phyloP scores from a whole-genome alignment of 2,329 filamentous ascomycete genomes.

The Apiospora aurea region DNA sequence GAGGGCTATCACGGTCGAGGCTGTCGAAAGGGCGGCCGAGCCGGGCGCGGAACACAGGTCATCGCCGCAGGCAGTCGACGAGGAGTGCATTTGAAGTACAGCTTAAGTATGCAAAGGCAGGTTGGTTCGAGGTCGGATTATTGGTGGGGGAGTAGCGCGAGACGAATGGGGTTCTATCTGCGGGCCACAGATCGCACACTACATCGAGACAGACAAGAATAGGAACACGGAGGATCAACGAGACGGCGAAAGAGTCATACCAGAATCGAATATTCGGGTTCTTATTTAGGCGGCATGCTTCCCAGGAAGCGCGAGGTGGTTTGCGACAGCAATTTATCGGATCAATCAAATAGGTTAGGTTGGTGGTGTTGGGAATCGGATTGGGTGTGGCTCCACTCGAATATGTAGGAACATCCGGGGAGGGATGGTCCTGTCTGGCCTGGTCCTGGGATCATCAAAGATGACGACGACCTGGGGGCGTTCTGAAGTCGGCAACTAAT shows the following conservation, averaged over 20 bases:
- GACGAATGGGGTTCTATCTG: conserved; percentile 2
- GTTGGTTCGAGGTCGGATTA: conserved; percentile 19
- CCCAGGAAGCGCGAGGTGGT: background rate
- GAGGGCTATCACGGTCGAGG: conserved; percentile 64
- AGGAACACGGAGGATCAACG: conserved; percentile 2
- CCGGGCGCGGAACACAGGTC: conserved; percentile 61
- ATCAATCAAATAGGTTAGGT: background rate
- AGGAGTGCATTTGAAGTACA: conserved; percentile 42
- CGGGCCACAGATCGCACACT: conserved; percentile 13
- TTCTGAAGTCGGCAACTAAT: conserved; percentile 13
- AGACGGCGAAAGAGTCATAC: background rate
- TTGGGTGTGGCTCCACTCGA: conserved; percentile 7
- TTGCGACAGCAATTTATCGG: conserved; percentile 8
- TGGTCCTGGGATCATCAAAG: background rate
- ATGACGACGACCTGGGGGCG: conserved; percentile 12
- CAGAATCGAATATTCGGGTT: conserved; percentile 7
- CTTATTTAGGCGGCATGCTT: conserved; percentile 8
- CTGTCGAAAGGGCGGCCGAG: conserved; percentile 48
- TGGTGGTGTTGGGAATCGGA: background rate
- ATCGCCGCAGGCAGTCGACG: conserved; percentile 60
- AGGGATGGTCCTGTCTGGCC: conserved; percentile 10
- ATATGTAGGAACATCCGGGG: background rate
- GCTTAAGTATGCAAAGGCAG: background rate
- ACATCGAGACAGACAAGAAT: conserved; percentile 19
- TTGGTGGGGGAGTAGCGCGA: conserved; percentile 22